Conservation (phyloP, 306 rosid genomes). For the Lathyrus sativus region DNA sequence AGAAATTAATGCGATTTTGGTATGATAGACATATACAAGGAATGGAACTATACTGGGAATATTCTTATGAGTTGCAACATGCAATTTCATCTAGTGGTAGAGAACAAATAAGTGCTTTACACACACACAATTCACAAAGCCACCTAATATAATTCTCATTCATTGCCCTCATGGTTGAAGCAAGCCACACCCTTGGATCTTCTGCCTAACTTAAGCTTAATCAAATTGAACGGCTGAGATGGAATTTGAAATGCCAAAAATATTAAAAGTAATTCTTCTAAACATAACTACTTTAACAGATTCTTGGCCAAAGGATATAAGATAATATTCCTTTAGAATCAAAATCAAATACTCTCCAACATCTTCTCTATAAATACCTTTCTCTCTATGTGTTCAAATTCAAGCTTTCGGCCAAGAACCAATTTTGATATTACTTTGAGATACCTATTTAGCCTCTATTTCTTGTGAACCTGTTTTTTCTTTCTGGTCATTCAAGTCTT, state of each 20-base stretch:
- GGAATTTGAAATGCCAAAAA: neutral
- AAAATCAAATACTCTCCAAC: too few species aligned
- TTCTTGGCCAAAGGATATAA: neutral
- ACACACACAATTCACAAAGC: slow-evolving; percentile 3
- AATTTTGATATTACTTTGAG: too few species aligned
- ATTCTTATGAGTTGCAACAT: neutral
- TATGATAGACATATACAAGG: neutral
- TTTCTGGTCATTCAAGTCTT: too few species aligned
- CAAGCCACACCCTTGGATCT: neutral
- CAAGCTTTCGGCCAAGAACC: too few species aligned
- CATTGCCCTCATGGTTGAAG: neutral
- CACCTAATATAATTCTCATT: neutral
- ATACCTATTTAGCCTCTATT: too few species aligned
- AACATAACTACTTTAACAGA: too few species aligned
- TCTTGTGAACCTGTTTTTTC: too few species aligned
- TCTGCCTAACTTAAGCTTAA: neutral
- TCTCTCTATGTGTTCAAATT: too few species aligned
- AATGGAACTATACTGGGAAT: slow-evolving; percentile 7
- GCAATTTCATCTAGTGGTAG: neutral
- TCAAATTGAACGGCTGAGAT: neutral
- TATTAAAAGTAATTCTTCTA: neutral
- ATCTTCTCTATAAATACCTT: too few species aligned
- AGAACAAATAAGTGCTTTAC: neutral
- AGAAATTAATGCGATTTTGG: neutral
- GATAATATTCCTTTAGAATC: slow-evolving; percentile 53